These are phyloP conservation scores for Mycena sanguinolenta DNA, from an alignment of 768 basidiomycete genomes.

Conservation along the genomic window DNA sequence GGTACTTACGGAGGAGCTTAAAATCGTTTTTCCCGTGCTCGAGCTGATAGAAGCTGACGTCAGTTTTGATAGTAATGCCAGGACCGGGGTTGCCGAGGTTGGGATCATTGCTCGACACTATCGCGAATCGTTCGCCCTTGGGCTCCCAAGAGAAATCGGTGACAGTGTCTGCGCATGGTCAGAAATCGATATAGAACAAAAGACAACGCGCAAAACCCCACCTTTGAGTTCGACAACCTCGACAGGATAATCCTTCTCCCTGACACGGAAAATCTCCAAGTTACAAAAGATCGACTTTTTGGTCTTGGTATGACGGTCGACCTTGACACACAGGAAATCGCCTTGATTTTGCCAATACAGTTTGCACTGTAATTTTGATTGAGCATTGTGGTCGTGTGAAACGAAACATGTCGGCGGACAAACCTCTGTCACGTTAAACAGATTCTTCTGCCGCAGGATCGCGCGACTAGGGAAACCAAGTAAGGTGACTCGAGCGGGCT, in stretches of 20 bases:
- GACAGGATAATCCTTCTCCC: constrained; percentile 98
- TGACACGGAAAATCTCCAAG: constrained; percentile 95
- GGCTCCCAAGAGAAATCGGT: constrained; percentile 99
- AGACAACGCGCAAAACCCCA: constrained; percentile 48
- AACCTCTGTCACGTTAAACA: constrained; percentile 98
- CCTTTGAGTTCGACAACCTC: constrained; percentile 98
- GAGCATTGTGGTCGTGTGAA: constrained; percentile 17
- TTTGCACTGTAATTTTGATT: constrained; percentile 77
- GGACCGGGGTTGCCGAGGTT: constrained; percentile 92
- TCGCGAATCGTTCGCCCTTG: constrained; percentile 95
- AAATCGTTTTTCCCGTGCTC: constrained; percentile 96
- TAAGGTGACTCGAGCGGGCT: constrained; percentile 96
- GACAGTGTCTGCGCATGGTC: constrained; percentile 77
- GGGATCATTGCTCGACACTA: constrained; percentile 94
- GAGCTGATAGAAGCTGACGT: constrained; percentile 95
- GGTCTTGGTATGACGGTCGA: constrained; percentile 98
- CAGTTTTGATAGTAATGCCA: constrained; percentile 95
- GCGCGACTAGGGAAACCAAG: constrained; percentile 88
- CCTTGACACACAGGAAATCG: constrained; percentile 98
- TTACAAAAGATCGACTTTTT: constrained; percentile 99
- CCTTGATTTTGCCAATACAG: constrained; percentile 99
- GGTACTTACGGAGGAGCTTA: constrained; percentile 80
- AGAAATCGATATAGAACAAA: constrained; percentile 5
- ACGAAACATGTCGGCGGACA: constrained; percentile 44
- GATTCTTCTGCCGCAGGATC: constrained; percentile 92